phyloP scores from a whole-genome alignment of 768 basidiomycete genomes.

The Leccinum truebloodii region DNA sequence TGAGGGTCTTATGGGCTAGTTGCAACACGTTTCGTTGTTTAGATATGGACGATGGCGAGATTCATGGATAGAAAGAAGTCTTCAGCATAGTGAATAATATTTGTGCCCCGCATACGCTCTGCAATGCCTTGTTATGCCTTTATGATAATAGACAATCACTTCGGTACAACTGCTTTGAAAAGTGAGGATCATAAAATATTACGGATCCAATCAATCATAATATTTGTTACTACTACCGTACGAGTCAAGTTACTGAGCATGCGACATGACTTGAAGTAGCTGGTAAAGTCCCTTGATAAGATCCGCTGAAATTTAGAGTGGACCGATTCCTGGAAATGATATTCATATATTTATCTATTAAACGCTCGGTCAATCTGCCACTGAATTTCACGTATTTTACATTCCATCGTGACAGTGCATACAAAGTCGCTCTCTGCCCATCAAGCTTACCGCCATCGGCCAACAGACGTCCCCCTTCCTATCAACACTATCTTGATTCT shows the following conservation, averaged over 20 bases:
- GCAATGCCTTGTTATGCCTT: conserved; percentile 14
- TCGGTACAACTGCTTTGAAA: not conserved
- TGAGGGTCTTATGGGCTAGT: conserved; percentile 48
- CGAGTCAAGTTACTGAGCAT: not conserved
- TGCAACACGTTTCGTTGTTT: not conserved
- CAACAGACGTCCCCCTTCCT: too few species aligned
- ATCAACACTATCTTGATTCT: too few species aligned
- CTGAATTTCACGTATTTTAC: too few species aligned
- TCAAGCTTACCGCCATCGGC: too few species aligned
- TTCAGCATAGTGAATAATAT: conserved; percentile 7
- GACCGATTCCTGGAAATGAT: too few species aligned
- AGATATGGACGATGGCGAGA: not conserved
- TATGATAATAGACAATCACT: conserved; percentile 6
- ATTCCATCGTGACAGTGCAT: too few species aligned
- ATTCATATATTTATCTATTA: too few species aligned
- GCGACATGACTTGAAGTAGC: not conserved
- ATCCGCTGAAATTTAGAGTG: too few species aligned
- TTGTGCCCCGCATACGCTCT: conserved; percentile 8
- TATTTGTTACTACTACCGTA: not conserved
- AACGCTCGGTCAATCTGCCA: too few species aligned
- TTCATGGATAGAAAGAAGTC: conserved; percentile 12
- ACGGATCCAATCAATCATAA: not conserved
- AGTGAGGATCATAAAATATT: not conserved
- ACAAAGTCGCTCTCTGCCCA: too few species aligned
- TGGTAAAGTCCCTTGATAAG: too few species aligned